Evolutionary conservation across 1,284 basidiomycete genomes (phyloP), one percentile per base, ranked within the genome.

Genomic region (Ganoderma lingzhi): DNA sequence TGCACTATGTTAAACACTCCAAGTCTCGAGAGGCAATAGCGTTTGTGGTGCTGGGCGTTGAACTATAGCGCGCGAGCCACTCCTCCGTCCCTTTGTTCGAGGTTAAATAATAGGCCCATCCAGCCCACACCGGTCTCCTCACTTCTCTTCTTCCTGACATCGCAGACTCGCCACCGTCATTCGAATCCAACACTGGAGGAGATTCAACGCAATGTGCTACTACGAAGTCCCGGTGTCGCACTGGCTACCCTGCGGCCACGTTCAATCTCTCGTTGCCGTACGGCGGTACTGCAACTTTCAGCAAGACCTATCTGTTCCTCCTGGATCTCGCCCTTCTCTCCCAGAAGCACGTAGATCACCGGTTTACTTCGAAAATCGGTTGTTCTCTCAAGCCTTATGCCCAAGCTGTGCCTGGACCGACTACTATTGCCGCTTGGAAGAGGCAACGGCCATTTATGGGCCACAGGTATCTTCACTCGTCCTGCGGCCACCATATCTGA

Each of bases 161-260:
- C 6, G 23, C 59, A 39, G 58, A 28, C n/a, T 39, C 35, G 15
- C 56, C 41, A 30, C 44, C 19, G 17, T 3, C 23, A 23, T 12
- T 39, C 35, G n/a, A 42, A 14, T 6, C 44, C 12, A 28, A 6
- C 37, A 58, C 55, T 3, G 15, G 6, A 35, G 4, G 64, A 19
- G 6, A 23, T 5, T 8, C 48, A 2, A 28, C 48, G 48, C 48
- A 51, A 66, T 69, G 68, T 69, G 64, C 32, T 32, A 42, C 2
- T 66, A 60, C 62, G 55, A 69, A 35, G 45, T 66, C 2, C 61
- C 62, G 19, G 41, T 70, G 12, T 17, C 66, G 2, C 62, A 64
- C 41, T 70, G 65, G 64, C 62, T 66, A 28, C n/a, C 8, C 2
- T 67, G 65, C 37, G 65, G 64, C 39, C 62, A 64, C 59, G 28